Evolutionary conservation across 306 rosid species (phyloP).

Genomic region (Sindora glabra): DNA sequence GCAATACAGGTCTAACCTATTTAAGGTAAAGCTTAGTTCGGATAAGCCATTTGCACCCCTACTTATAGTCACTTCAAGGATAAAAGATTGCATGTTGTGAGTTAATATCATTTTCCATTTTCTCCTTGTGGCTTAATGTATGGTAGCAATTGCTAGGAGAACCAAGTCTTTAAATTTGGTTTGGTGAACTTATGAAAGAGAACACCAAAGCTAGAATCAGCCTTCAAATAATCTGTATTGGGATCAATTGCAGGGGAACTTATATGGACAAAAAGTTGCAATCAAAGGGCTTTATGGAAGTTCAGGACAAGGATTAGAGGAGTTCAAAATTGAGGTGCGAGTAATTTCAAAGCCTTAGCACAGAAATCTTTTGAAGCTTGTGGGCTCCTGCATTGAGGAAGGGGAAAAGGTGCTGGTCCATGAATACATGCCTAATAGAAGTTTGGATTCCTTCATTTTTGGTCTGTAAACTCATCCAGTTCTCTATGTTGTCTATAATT

Average conservation of each 20-base stretch:
- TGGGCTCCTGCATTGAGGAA: constrained; percentile 22
- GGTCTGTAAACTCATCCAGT: background rate
- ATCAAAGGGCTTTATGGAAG: constrained; percentile 18
- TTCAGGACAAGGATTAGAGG: constrained; percentile 26
- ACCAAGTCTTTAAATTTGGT: too few relatives aligned
- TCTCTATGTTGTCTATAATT: background rate
- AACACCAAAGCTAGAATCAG: background rate
- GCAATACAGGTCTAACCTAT: too few relatives aligned
- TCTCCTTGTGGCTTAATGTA: too few relatives aligned
- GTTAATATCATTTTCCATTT: too few relatives aligned
- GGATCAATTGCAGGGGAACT: constrained; percentile 5
- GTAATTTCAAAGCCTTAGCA: constrained; percentile 26
- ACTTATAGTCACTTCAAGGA: too few relatives aligned
- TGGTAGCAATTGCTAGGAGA: background rate
- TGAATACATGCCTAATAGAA: constrained; percentile 26
- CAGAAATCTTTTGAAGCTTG: constrained; percentile 22
- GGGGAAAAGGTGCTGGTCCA: constrained; percentile 21
- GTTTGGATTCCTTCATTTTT: constrained; percentile 31
- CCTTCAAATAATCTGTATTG: background rate
- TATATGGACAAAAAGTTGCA: constrained; percentile 11
- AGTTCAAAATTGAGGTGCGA: constrained; percentile 23
- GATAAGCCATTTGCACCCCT: too few relatives aligned
- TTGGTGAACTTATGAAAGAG: too few relatives aligned
- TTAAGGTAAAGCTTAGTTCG: too few relatives aligned
- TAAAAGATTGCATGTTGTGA: too few relatives aligned